phyloP scores from a whole-genome alignment of 2,329 filamentous ascomycete genomes.

The Pyricularia pennisetigena region DNA sequence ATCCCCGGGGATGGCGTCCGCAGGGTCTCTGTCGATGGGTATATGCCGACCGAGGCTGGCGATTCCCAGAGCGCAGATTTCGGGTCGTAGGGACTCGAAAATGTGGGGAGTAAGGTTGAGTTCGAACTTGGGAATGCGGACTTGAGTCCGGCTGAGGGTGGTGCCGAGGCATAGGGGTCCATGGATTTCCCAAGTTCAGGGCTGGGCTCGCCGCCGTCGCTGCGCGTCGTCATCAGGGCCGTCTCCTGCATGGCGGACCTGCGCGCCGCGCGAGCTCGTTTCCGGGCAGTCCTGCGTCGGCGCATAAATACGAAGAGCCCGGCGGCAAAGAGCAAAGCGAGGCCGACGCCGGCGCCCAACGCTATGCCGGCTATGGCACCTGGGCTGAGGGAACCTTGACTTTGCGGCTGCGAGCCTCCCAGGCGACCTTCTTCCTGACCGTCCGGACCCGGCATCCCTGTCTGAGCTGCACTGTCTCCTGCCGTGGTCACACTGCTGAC shows the following conservation, averaged over 20 bases:
- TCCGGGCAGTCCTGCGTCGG: background rate
- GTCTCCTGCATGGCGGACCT: background rate
- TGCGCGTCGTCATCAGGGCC: background rate
- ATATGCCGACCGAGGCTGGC: background rate
- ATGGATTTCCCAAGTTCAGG: background rate
- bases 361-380: conserved; percentile 3
- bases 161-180: background rate
- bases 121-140: background rate
- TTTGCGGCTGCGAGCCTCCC: background rate
- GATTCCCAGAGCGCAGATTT: background rate
- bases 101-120: background rate
- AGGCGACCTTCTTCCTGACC: background rate
- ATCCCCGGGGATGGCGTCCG: background rate
- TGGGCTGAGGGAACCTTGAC: background rate
- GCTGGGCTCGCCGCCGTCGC: background rate
- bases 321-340: background rate
- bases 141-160: background rate
- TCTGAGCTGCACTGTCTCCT: background rate
- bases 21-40: background rate
- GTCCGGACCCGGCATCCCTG: background rate
- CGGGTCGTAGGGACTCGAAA: background rate
- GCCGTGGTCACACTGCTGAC: background rate
- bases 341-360: background rate
- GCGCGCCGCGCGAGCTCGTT: background rate
- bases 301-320: background rate